A percentile compares a stretch with the other conserved stretches of the same genome.
phyloP scores from a whole-genome alignment of 2,329 filamentous ascomycete genomes.

The Cytospora paraplurivora region DNA sequence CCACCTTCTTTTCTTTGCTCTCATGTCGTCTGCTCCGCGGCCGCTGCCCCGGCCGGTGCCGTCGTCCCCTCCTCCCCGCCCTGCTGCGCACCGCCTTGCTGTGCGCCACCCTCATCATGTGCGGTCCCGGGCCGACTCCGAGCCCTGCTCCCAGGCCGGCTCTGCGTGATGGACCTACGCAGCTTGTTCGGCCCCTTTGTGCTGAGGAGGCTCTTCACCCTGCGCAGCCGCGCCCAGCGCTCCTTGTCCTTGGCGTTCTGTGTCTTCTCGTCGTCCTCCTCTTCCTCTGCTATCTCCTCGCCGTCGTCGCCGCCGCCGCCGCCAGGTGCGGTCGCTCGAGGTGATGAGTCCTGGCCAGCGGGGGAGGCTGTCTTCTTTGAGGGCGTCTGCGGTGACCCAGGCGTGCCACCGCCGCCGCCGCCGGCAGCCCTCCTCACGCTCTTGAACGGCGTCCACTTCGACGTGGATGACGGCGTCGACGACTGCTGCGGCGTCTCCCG shows the following conservation, averaged over 20 bases:
- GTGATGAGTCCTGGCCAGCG: neutral
- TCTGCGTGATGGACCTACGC: conserved; percentile 40
- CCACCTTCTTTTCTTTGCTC: too few species aligned
- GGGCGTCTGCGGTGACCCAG: neutral
- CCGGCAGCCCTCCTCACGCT: conserved; percentile 19
- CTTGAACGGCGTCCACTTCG: conserved; percentile 32
- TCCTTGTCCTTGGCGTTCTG: conserved; percentile 67
- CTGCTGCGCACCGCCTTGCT: neutral
- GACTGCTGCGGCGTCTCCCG: conserved; percentile 33
- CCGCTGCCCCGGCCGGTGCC: neutral
- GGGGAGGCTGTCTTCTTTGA: neutral
- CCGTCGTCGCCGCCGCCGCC: conserved; percentile 30
- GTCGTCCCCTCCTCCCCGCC: conserved; percentile 6
- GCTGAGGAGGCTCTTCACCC: conserved; percentile 72
- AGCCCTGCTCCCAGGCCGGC: conserved; percentile 45
- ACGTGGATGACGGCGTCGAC: neutral
- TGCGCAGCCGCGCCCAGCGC: conserved; percentile 70
- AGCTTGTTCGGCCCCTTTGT: conserved; percentile 62
- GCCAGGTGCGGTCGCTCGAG: neutral
- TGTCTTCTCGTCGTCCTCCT: conserved; percentile 50
- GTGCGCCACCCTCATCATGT: conserved; percentile 1
- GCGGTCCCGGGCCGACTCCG: conserved; percentile 29
- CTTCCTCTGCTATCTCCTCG: conserved; percentile 41
- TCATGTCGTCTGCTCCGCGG: too few species aligned
- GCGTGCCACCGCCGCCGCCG: neutral